phyloP scores from a whole-genome alignment of 805 yeast genomes.

The Starmerella kuoi region DNA sequence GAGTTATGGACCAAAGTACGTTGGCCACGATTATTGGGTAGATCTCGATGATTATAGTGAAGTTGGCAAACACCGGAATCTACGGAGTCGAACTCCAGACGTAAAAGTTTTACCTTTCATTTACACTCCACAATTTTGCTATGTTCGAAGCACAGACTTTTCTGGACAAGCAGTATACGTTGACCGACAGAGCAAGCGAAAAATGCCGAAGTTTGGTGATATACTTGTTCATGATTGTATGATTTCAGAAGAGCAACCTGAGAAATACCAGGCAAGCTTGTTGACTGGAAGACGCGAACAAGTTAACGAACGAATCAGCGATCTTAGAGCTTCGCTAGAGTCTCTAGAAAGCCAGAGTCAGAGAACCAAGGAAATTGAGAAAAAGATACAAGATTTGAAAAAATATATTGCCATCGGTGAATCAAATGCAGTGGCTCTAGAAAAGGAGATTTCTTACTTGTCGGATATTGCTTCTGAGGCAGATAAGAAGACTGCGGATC shows the following conservation, averaged over 20 bases:
- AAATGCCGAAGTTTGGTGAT: constrained; percentile 38
- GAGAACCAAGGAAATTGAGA: background rate
- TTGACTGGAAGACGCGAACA: constrained; percentile 25
- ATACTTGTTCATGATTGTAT: constrained; percentile 53
- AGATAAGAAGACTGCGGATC: constrained; percentile 12
- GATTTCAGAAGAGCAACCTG: constrained; percentile 28
- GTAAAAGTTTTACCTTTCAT: constrained; percentile 50
- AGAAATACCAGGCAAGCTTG: constrained; percentile 23
- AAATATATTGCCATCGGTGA: constrained; percentile 10
- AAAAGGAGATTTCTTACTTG: constrained; percentile 13
- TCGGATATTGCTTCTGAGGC: constrained; percentile 11
- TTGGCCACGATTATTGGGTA: constrained; percentile 40
- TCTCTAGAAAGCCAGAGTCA: constrained; percentile 21
- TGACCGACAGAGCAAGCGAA: constrained; percentile 20
- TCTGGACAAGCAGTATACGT: constrained; percentile 29
- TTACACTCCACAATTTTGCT: constrained; percentile 57
- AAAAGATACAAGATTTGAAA: constrained; percentile 3
- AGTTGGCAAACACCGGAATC: constrained; percentile 32
- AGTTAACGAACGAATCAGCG: constrained; percentile 26
- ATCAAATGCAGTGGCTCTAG: constrained; percentile 1
- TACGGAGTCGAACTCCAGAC: constrained; percentile 20
- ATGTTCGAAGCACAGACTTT: constrained; percentile 49
- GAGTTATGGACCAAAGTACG: constrained; percentile 16
- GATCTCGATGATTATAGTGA: constrained; percentile 69
- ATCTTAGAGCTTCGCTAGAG: constrained; percentile 26